Percentiles rank a stretch among this genome's conserved stretches.
phyloP scores from a whole-genome alignment of 176 grass and related monocot species.

The Oryza coarctata region DNA sequence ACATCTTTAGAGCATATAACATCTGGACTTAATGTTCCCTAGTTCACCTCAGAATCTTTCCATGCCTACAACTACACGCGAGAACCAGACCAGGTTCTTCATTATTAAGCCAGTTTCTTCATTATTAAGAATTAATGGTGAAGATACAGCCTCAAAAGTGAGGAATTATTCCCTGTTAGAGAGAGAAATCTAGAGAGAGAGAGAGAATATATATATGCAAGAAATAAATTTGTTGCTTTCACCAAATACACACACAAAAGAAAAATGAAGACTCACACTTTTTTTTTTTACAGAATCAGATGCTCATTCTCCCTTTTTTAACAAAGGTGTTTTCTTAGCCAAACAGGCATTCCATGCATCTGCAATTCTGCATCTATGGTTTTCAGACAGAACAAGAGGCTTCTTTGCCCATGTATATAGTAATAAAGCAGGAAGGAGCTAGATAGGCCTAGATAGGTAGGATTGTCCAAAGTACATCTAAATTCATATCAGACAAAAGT shows the following conservation, averaged over 20 bases:
- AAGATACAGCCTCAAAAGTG: neutral
- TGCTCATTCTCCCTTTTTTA: neutral
- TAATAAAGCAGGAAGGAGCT: neutral
- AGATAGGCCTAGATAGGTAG: no score
- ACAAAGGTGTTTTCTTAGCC: neutral
- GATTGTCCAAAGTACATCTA: no score
- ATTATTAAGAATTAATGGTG: neutral
- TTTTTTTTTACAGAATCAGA: neutral
- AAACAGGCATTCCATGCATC: neutral
- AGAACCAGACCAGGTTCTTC: conserved; percentile 1
- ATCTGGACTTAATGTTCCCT: neutral
- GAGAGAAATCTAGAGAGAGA: neutral
- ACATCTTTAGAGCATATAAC: neutral
- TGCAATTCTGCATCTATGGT: neutral
- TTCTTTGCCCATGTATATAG: neutral
- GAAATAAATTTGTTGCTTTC: neutral
- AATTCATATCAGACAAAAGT: no score
- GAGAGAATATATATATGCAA: neutral
- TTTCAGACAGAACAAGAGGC: neutral
- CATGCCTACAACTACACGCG: neutral
- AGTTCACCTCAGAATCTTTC: neutral
- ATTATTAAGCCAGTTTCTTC: neutral
- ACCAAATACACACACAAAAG: neutral
- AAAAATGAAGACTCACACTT: no score
- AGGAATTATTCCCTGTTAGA: neutral